A percentile compares a stretch with the other conserved stretches of the same genome.
phyloP scores from a whole-genome alignment of 768 basidiomycete genomes.

The Auriscalpium vulgare region DNA sequence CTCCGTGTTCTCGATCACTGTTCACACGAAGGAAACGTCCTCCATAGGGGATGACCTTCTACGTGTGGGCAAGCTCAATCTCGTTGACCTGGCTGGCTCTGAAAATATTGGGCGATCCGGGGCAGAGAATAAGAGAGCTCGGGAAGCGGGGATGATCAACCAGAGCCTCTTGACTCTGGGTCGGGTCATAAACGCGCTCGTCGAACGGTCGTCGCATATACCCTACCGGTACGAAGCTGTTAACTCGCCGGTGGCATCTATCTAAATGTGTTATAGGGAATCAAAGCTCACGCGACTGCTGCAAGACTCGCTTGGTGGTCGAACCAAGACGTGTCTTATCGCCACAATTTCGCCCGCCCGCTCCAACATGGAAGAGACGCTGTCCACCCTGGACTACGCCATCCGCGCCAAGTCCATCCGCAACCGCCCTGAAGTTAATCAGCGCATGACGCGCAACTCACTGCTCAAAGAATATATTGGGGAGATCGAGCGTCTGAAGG shows the following conservation, averaged over 20 bases:
- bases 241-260: background rate
- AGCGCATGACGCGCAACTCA: slow-evolving; percentile 86
- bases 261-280: slow-evolving; percentile 45
- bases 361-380: slow-evolving; percentile 92
- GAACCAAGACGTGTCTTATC: slow-evolving; percentile 96
- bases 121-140: slow-evolving; percentile 88
- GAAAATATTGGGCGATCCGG: slow-evolving; percentile 96
- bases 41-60: slow-evolving; percentile 79
- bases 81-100: slow-evolving; percentile 95
- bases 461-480: slow-evolving; percentile 89
- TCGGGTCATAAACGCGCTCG: slow-evolving; percentile 91
- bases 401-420: slow-evolving; percentile 90
- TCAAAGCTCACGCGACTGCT: slow-evolving; percentile 95
- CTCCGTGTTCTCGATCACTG: slow-evolving; percentile 93
- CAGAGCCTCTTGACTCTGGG: slow-evolving; percentile 95
- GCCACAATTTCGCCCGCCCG: slow-evolving; percentile 93
- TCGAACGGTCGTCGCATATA: slow-evolving; percentile 85
- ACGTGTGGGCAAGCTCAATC: slow-evolving; percentile 90
- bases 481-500: slow-evolving; percentile 90
- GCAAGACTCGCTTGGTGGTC: slow-evolving; percentile 97
- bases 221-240: slow-evolving; percentile 70
- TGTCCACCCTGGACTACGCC: slow-evolving; percentile 96
- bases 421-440: slow-evolving; percentile 93
- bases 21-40: slow-evolving; percentile 82
- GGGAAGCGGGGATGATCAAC: slow-evolving; percentile 99